Percentiles rank a stretch among this genome's conserved stretches.
These are phyloP conservation scores for Huntiella bhutanensis DNA, from an alignment of 2,329 filamentous ascomycete genomes.

Conservation along the genomic window DNA sequence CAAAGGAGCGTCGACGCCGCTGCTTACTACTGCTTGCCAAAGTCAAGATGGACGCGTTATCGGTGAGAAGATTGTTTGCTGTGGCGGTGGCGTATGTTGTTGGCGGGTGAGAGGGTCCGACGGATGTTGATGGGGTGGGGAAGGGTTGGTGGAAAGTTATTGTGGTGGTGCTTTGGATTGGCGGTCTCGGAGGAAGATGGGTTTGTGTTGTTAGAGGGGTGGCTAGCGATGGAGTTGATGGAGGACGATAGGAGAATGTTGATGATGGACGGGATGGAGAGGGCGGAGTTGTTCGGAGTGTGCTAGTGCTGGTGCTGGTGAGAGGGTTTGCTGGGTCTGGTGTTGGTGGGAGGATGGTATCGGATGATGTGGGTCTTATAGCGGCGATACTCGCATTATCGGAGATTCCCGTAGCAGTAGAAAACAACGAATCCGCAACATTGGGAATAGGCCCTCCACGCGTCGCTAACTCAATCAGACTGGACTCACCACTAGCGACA, in stretches of 20 bases:
- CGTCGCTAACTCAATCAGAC: conserved; percentile 10
- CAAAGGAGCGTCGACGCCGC: conserved; percentile 57
- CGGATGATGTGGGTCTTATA: background rate
- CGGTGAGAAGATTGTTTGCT: conserved; percentile 63
- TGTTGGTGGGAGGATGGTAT: conserved; percentile 41
- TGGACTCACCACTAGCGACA: conserved; percentile 7
- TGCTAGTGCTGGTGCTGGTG: no score
- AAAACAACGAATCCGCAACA: conserved; percentile 37
- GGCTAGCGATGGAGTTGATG: conserved; percentile 42
- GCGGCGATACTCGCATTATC: conserved; percentile 1
- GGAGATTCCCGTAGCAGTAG: conserved; percentile 23
- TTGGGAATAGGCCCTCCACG: conserved; percentile 12
- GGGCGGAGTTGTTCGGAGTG: no score
- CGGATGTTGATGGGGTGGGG: conserved; percentile 45
- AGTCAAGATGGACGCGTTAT: conserved; percentile 73
- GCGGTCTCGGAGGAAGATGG: conserved; percentile 18
- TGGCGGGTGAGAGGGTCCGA: conserved; percentile 43
- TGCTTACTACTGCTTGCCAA: conserved; percentile 68
- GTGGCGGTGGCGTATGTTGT: conserved; percentile 61
- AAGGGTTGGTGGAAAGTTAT: conserved; percentile 48
- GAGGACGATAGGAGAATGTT: no score
- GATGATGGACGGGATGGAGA: no score
- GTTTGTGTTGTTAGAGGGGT: conserved; percentile 54
- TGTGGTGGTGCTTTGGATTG: conserved; percentile 17
- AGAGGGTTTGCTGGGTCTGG: conserved; percentile 41